A percentile compares a stretch with the other conserved stretches of the same genome.
Evolutionary conservation across 208 protist species (phyloP).

Genomic region (Acanthamoeba pearcei): DNA sequence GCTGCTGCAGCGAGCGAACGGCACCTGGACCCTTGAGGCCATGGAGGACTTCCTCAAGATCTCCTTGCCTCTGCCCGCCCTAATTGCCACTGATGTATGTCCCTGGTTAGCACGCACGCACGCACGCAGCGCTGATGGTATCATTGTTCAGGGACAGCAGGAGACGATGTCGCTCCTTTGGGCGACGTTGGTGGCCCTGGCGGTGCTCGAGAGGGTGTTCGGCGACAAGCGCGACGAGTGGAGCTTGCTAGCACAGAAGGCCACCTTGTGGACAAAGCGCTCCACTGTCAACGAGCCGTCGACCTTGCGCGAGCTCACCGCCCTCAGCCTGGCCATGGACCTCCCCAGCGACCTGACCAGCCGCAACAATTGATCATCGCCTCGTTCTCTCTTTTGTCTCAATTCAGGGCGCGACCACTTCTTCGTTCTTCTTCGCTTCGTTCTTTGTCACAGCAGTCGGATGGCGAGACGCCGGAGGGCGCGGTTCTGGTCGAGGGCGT

Average conservation of each 20-base stretch:
- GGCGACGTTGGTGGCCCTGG: constrained; percentile 19
- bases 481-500: too few relatives aligned
- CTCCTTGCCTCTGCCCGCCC: constrained; percentile 7
- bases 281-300: neutral
- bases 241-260: constrained; percentile 15
- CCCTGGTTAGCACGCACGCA: neutral
- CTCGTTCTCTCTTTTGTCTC: neutral
- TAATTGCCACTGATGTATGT: neutral
- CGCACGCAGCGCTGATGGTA: neutral
- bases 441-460: too few relatives aligned
- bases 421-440: neutral
- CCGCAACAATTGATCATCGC: neutral
- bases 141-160: neutral
- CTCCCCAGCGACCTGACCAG: neutral
- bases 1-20: neutral
- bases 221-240: neutral
- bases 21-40: neutral
- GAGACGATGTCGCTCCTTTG: neutral
- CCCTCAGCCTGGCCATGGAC: neutral
- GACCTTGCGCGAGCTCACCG: neutral
- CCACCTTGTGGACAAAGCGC: neutral
- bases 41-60: neutral
- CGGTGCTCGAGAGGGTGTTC: neutral
- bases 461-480: too few relatives aligned
- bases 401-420: neutral